Percentiles rank a stretch among this genome's conserved stretches.
phyloP scores from a whole-genome alignment of 352 stramenopile species.

The Phytophthora syringae region DNA sequence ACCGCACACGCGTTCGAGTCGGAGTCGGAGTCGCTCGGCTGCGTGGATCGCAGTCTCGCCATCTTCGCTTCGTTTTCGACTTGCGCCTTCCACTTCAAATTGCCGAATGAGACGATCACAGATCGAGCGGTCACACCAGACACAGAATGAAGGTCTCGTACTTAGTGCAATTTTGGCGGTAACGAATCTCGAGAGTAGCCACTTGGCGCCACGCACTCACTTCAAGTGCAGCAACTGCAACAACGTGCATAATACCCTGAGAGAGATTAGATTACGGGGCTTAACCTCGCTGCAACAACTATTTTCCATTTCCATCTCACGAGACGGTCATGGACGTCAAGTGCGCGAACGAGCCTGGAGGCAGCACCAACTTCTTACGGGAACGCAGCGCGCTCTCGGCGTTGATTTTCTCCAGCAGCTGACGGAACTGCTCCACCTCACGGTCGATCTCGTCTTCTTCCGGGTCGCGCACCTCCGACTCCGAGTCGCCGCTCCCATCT shows the following conservation, averaged over 20 bases:
- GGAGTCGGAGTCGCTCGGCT: conserved; percentile 3
- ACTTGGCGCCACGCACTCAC: conserved; percentile 14
- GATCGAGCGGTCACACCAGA: background rate
- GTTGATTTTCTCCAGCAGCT: conserved; percentile 78
- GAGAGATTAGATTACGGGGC: background rate
- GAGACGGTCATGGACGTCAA: conserved; percentile 43
- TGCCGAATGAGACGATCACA: conserved; percentile 16
- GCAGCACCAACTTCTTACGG: conserved; percentile 79
- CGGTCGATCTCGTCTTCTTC: conserved; percentile 70
- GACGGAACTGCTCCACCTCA: conserved; percentile 79
- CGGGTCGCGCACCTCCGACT: conserved; percentile 32
- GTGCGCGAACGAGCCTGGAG: conserved; percentile 59
- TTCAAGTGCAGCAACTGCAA: conserved; percentile 6
- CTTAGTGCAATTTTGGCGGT: conserved; percentile 12
- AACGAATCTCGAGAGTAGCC: background rate
- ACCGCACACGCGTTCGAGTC: conserved; percentile 40
- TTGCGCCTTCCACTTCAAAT: conserved; percentile 32
- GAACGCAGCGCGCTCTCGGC: conserved; percentile 53
- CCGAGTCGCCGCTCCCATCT: conserved; percentile 34
- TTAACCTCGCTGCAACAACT: background rate
- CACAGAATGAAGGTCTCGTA: conserved; percentile 10
- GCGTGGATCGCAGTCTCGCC: conserved; percentile 26
- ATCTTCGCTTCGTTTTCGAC: conserved; percentile 12
- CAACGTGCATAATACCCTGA: no score
- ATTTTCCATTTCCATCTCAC: conserved; percentile 8